Evolutionary conservation across 73 alveolate genomes (phyloP), one percentile per base, ranked within the genome.

Genomic region (Paraurostyla sp.): DNA sequence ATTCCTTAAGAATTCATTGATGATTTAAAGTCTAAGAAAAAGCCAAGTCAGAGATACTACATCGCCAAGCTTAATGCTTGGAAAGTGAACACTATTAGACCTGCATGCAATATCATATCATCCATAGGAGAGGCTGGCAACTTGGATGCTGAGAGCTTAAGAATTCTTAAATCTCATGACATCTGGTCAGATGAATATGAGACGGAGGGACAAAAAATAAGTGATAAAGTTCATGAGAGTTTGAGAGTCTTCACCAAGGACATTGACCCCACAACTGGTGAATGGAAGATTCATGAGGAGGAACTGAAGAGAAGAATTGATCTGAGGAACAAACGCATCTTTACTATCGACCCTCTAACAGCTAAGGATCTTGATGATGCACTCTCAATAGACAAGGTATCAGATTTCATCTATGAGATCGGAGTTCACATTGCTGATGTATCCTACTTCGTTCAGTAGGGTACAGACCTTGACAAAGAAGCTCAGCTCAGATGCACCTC

Each of bases 351-450:
- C 71, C 99, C 99, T 0, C 86, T 91, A 11, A 94, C 99, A 32
- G 98, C 99, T 41, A 97, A 95, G 93, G 99, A 96, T 82, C 90
- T 96, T 54, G 99, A 96, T 88, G 99, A 96, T 89, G 98, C 99
- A 30, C 88, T 96, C 23, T 92, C 94, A 57, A 95, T 96, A n/a
- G 92, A 91, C 56, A 60, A 91, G 49, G 83, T 96, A 42, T 94
- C 88, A 49, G 97, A 87, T 65, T 82, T 93, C 51, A 76, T 85
- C 48, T 85, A 92, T 36, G 97, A 97, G 93, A 92, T 97, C 27
- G 99, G 99, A 38, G 99, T 97, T 40, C 99, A 97, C 93, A 96
- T 97, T 32, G 99, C 99, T 0, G 99, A 97, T 80, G 99, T 97
- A 7, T 87, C 98, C 27, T 93, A 93, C 48, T 97, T 96, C 82